A percentile compares a stretch with the other conserved stretches of the same genome.
Evolutionary conservation across 2,329 filamentous ascomycete species (phyloP).

Genomic region (Pleurostoma richardsiae): DNA sequence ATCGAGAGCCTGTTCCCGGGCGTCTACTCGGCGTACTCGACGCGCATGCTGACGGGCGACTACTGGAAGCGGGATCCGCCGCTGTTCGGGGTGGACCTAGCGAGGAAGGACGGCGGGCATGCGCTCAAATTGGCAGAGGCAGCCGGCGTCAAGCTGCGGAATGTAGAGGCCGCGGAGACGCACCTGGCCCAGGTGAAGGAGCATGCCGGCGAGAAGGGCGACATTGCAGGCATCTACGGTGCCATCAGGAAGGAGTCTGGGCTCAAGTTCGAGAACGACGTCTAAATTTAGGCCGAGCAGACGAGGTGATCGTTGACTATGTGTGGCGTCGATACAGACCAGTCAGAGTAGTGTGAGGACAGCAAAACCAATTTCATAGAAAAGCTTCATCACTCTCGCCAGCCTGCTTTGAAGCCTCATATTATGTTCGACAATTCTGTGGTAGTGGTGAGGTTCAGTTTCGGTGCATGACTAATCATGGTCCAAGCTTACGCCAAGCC

Average conservation of each 20-base stretch:
- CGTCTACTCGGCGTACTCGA: slow-evolving; percentile 68
- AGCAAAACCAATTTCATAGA: too few species aligned
- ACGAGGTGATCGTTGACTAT: background rate
- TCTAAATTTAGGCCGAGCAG: slow-evolving; percentile 8
- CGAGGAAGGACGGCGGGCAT: slow-evolving; percentile 77
- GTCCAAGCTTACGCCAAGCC: background rate
- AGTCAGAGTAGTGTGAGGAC: too few species aligned
- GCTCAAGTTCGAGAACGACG: slow-evolving; percentile 65
- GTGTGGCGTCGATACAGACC: too few species aligned
- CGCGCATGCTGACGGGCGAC: slow-evolving; percentile 68
- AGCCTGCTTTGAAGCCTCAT: too few species aligned
- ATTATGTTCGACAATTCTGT: too few species aligned
- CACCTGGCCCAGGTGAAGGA: slow-evolving; percentile 68
- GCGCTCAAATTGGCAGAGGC: slow-evolving; percentile 61
- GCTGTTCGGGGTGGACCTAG: slow-evolving; percentile 78
- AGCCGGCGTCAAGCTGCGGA: slow-evolving; percentile 57
- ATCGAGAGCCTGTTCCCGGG: slow-evolving; percentile 72
- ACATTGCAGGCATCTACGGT: slow-evolving; percentile 80
- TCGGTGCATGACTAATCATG: background rate
- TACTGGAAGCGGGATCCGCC: slow-evolving; percentile 74
- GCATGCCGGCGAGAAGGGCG: slow-evolving; percentile 62
- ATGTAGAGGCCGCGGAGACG: slow-evolving; percentile 61
- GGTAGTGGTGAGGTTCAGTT: background rate
- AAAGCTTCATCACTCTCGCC: too few species aligned
- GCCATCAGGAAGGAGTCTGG: slow-evolving; percentile 70